Percentiles rank a stretch among this genome's conserved stretches.
These are phyloP conservation scores for Tetracentron sinense DNA, from an alignment of 164 flowering plant species.

Conservation along the genomic window DNA sequence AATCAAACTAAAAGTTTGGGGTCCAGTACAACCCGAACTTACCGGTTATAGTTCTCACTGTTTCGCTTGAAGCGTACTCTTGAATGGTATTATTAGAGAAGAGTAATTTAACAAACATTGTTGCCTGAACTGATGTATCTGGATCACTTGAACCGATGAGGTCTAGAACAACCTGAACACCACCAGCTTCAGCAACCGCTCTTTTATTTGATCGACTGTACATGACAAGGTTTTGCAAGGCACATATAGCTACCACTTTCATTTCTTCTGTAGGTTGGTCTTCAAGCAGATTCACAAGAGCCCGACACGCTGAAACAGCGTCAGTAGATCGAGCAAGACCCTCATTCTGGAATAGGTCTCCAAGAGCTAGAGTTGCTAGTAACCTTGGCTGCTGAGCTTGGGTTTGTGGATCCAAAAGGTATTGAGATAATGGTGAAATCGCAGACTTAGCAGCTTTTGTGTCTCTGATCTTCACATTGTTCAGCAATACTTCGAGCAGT, in stretches of 20 bases:
- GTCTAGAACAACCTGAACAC: conserved; percentile 93
- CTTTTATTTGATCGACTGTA: conserved; percentile 90
- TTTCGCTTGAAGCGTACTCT: conserved; percentile 97
- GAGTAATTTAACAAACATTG: conserved; percentile 89
- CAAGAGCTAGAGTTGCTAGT: conserved; percentile 90
- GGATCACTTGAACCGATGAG: conserved; percentile 86
- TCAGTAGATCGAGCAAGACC: conserved; percentile 78
- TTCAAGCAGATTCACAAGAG: conserved; percentile 91
- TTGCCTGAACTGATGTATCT: conserved; percentile 95
- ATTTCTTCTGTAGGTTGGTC: conserved; percentile 99
- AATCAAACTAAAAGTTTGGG: not conserved
- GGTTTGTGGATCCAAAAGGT: conserved; percentile 96
- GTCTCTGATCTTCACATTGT: conserved; percentile 84
- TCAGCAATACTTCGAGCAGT: conserved; percentile 62
- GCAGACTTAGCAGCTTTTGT: conserved; percentile 81
- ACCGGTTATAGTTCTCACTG: conserved; percentile 97
- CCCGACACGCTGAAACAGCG: conserved; percentile 96
- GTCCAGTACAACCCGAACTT: no score
- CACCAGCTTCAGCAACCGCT: conserved; percentile 99
- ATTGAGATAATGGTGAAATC: conserved; percentile 85
- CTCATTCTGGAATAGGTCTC: conserved; percentile 96
- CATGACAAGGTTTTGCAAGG: conserved; percentile 97
- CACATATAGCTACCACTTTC: conserved; percentile 98
- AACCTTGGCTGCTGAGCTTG: conserved; percentile 93
- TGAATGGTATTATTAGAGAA: conserved; percentile 94